These are phyloP conservation scores for Haplosporangium sp. DNA, from an alignment of 371 early-diverging fungal species.

Conservation along the genomic window DNA sequence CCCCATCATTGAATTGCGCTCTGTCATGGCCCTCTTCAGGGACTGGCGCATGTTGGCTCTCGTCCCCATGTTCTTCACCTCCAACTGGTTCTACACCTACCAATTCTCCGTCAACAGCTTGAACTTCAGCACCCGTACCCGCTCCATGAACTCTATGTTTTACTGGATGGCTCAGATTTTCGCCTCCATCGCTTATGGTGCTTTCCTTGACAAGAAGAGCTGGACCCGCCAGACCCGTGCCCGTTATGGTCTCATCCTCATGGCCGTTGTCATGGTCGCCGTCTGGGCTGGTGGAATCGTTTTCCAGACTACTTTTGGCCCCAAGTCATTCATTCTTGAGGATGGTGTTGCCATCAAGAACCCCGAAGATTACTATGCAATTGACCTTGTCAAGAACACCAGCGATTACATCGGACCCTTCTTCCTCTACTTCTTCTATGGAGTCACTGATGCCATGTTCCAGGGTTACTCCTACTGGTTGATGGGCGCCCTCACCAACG, in stretches of 20 bases:
- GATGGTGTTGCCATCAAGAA: conserved; percentile 15
- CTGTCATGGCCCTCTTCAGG: conserved; percentile 68
- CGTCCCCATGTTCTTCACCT: conserved; percentile 77
- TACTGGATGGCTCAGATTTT: conserved; percentile 81
- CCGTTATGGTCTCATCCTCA: conserved; percentile 58
- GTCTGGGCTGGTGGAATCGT: conserved; percentile 73
- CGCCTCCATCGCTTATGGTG: conserved; percentile 65
- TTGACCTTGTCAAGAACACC: conserved; percentile 54
- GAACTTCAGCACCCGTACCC: conserved; percentile 69
- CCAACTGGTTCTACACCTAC: conserved; percentile 84
- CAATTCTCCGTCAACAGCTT: conserved; percentile 68
- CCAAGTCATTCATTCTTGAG: conserved; percentile 1
- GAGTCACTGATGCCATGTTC: conserved; percentile 75
- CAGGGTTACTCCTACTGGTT: conserved; percentile 83
- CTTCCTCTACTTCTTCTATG: conserved; percentile 73
- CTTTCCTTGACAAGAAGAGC: conserved; percentile 62
- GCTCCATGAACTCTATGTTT: conserved; percentile 72
- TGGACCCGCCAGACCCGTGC: conserved; percentile 65
- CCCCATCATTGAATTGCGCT: conserved; percentile 64
- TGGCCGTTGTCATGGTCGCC: conserved; percentile 60
- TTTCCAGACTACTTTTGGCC: conserved; percentile 65
- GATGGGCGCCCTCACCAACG: conserved; percentile 81
- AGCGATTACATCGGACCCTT: conserved; percentile 67
- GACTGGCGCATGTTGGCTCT: conserved; percentile 72
- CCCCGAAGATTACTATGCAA: conserved; percentile 23